Conservation (phyloP, 371 early-diverging fungal genomes). For the Mucor saturninus region DNA sequence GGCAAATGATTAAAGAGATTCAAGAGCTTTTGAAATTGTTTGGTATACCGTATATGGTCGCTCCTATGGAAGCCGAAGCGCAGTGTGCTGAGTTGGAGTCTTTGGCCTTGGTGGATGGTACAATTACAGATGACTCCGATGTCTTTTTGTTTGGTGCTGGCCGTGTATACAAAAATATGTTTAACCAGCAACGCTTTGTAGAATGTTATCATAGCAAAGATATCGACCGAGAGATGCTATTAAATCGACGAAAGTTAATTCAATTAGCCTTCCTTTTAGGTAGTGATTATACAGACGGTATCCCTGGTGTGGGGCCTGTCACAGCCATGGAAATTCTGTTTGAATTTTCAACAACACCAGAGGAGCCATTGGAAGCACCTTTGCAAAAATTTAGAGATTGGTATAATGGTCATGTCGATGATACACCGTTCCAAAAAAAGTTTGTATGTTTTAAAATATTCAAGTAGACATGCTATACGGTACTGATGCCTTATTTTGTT, state of each 20-base stretch:
- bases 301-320: constrained; percentile 94
- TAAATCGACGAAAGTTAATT: constrained; percentile 79
- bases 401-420: constrained; percentile 61
- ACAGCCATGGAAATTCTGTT: constrained; percentile 88
- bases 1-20: constrained; percentile 75
- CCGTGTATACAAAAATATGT: constrained; percentile 95
- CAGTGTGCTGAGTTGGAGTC: constrained; percentile 90
- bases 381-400: constrained; percentile 64
- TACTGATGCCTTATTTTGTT: no score
- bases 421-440: constrained; percentile 55
- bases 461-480: no score
- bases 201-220: constrained; percentile 77
- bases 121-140: constrained; percentile 99
- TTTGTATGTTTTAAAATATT: constrained; percentile 55
- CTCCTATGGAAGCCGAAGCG: constrained; percentile 98
- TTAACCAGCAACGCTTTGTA: constrained; percentile 87
- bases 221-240: constrained; percentile 71
- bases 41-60: constrained; percentile 93
- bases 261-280: constrained; percentile 90
- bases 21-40: constrained; percentile 86
- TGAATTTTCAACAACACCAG: constrained; percentile 59
- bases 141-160: constrained; percentile 95
- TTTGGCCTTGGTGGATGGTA: constrained; percentile 88
- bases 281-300: constrained; percentile 98
- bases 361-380: constrained; percentile 36